Evolutionary conservation across 192 early-diverging fungal genomes (phyloP), one percentile per base, ranked within the genome.

Genomic region (Linnemannia zychae): DNA sequence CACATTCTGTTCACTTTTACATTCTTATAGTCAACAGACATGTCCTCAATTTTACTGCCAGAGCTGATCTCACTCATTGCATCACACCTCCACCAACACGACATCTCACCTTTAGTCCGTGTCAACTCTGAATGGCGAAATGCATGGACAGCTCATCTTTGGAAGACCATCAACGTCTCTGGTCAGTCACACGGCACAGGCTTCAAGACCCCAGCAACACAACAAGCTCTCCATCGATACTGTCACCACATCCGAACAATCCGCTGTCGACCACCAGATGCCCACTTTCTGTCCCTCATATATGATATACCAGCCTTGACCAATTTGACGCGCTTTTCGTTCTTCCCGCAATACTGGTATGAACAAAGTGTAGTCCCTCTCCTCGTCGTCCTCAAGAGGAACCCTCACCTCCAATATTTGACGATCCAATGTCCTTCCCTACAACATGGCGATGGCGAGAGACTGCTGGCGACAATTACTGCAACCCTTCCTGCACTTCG

Each of bases 191-290:
- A 63, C 7, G 57, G 24, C 11, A 63, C 57, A n/a, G 28, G 24
- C 28, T 63, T 63, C 57, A 63, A 63, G 11, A 63, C 57, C 28
- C 28, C 12, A 0, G 28, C 7, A 28, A 63, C 57, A 4, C 57
- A 63, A 63, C 57, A 63, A 63, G 57, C 57, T 31, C 57, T 63
- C 57, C 57, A 63, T 28, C 7, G 57, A 63, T 63, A 63, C 28
- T 63, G 28, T 63, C 57, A 63, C 3, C 28, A 63, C 28, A 63
- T 63, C 28, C 57, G 57, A 0, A 63, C 57, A 7, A 63, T 63
- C 28, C 57, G 57, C 11, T 31, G 22, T 63, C 57, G 57, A 63
- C 57, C 57, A 12, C 57, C 57, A 0, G 57, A 63, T 15, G 31
- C 22, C 4, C 57, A 63, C 57, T 63, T 63, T 28, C 31, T 63